These are phyloP conservation scores for Phytophthora crassamura DNA, from an alignment of 352 stramenopile genomes.

Conservation along the genomic window DNA sequence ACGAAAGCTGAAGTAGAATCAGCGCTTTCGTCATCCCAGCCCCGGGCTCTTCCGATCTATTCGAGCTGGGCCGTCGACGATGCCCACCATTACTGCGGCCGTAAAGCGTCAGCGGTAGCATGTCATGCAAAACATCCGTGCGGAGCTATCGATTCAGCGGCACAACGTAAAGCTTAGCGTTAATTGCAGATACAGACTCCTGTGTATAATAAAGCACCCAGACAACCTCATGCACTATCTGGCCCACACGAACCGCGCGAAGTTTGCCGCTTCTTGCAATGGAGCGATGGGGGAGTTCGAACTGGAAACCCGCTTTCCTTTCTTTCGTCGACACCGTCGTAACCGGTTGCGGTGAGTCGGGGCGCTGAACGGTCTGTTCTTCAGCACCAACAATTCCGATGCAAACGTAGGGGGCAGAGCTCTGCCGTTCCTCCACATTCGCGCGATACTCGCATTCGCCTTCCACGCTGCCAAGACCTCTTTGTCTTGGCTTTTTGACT, in stretches of 20 bases:
- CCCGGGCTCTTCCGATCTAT: background rate
- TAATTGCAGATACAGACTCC: background rate
- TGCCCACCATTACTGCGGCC: background rate
- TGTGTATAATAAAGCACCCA: too few relatives aligned
- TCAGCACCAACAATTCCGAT: conserved; percentile 9
- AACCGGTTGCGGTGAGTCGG: background rate
- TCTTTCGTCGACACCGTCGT: background rate
- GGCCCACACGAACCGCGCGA: conserved; percentile 33
- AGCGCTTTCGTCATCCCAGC: conserved; percentile 34
- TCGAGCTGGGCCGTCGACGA: background rate
- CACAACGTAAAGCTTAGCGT: background rate
- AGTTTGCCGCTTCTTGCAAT: conserved; percentile 28
- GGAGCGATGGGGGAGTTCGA: conserved; percentile 35
- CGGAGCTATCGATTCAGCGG: conserved; percentile 26
- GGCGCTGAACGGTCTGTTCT: background rate
- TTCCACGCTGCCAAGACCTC: background rate
- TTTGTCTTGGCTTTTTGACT: conserved; percentile 2
- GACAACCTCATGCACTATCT: conserved; percentile 49
- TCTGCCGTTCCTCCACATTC: conserved; percentile 11
- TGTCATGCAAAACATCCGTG: conserved; percentile 42
- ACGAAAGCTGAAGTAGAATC: conserved; percentile 63
- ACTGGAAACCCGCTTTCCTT: conserved; percentile 30
- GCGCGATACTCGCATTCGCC: background rate
- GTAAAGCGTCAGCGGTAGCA: conserved; percentile 50
- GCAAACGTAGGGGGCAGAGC: conserved; percentile 16